Percentiles rank a stretch among this genome's conserved stretches.
These are phyloP conservation scores for Lodderomyces oxycetoniae DNA, from an alignment of 1,139 yeast genomes.

Conservation along the genomic window DNA sequence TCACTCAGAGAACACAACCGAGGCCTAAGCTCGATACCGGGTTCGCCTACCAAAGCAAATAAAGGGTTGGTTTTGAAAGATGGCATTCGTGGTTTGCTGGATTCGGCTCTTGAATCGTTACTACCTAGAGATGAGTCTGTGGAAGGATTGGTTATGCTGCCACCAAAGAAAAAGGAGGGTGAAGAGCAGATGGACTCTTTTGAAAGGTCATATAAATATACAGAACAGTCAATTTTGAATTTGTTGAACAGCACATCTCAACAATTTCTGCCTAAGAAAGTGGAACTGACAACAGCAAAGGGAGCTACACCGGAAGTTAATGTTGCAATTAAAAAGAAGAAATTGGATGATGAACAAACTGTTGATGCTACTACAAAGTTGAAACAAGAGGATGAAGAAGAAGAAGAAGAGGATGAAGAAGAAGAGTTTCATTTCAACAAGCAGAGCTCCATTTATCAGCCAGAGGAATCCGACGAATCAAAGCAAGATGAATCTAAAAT, in stretches of 20 bases:
- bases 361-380: not conserved
- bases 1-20: constrained; percentile 38
- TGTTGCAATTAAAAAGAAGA: not conserved
- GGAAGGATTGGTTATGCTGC: constrained; percentile 4
- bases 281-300: constrained; percentile 3
- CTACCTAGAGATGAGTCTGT: constrained; percentile 21
- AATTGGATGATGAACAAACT: not conserved
- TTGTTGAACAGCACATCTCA: constrained; percentile 24
- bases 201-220: constrained; percentile 35
- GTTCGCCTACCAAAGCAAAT: constrained; percentile 18
- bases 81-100: constrained; percentile 44
- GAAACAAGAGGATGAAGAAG: constrained; percentile 3
- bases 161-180: not conserved
- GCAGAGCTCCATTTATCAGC: not conserved
- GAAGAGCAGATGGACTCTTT: constrained; percentile 23
- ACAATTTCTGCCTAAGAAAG: not conserved
- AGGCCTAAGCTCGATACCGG: constrained; percentile 24
- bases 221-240: constrained; percentile 43
- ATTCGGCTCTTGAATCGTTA: constrained; percentile 33
- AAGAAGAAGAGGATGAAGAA: constrained; percentile 1
- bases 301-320: not conserved
- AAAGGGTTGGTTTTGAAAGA: constrained; percentile 38
- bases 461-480: constrained; percentile 14
- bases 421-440: constrained; percentile 8
- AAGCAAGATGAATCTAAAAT: constrained; percentile 18